These are phyloP conservation scores for Lipomyces oligophaga DNA, from an alignment of 805 yeast genomes.

Conservation along the genomic window DNA sequence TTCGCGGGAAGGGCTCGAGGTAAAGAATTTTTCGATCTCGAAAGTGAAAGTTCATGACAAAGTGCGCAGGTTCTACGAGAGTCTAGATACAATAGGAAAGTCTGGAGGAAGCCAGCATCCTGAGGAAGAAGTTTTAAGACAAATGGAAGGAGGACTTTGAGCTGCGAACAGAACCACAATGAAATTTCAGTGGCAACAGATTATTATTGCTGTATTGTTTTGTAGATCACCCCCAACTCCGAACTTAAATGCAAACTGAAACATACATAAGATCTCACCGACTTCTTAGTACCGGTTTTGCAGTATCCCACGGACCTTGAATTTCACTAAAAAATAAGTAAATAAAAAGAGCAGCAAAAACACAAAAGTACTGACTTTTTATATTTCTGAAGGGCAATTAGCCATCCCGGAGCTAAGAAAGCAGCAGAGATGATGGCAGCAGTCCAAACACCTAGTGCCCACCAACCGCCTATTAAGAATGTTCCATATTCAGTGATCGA, in stretches of 20 bases:
- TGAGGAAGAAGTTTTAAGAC: no score
- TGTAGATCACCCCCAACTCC: no score
- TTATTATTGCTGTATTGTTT: no score
- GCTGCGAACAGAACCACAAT: no score
- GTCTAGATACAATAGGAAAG: constrained; percentile 5
- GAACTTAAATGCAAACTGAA: not conserved
- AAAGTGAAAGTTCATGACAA: constrained; percentile 66
- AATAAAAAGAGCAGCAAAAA: no score
- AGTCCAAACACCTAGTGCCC: constrained; percentile 50
- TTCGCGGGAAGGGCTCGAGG: constrained; percentile 75
- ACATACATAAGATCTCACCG: constrained; percentile 2
- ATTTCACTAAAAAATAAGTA: constrained; percentile 46
- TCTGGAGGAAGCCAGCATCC: no score
- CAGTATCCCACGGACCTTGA: constrained; percentile 93
- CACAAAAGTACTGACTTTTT: constrained; percentile 43
- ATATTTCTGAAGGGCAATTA: constrained; percentile 67
- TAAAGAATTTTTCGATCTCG: constrained; percentile 60
- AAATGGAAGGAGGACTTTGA: no score
- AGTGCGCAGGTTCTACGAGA: constrained; percentile 64
- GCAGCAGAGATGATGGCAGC: constrained; percentile 47
- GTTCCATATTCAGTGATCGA: constrained; percentile 38
- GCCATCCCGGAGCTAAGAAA: constrained; percentile 64
- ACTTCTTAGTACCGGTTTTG: constrained; percentile 55
- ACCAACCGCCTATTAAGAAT: constrained; percentile 41
- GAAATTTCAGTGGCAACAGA: no score